Evolutionary conservation across 192 early-diverging fungal species (phyloP).

Genomic region (Spizellomyces punctatus): DNA sequence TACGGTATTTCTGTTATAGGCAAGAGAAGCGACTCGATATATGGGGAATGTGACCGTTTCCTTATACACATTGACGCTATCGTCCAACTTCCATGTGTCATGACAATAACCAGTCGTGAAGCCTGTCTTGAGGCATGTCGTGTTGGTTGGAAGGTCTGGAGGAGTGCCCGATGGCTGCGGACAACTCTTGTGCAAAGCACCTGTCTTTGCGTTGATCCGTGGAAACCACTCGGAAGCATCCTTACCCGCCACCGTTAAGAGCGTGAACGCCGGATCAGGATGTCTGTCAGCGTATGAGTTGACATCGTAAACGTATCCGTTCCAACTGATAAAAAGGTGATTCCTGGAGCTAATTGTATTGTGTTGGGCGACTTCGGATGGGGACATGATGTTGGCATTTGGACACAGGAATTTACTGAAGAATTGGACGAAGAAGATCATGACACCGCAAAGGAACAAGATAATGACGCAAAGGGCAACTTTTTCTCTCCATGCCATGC

Average conservation of each 20-base stretch:
- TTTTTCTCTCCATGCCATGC: conserved; percentile 97
- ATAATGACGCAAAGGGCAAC: conserved; percentile 88
- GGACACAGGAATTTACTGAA: conserved; percentile 60
- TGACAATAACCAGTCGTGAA: conserved; percentile 41
- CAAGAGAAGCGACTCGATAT: conserved; percentile 39
- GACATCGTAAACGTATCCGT: conserved; percentile 54
- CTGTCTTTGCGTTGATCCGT: conserved; percentile 25
- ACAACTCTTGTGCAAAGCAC: conserved; percentile 5
- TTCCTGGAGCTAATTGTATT: conserved; percentile 5
- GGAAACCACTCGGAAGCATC: conserved; percentile 46
- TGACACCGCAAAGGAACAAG: conserved; percentile 71
- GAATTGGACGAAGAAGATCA: conserved; percentile 76
- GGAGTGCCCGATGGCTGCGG: not conserved
- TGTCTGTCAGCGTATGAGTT: conserved; percentile 32
- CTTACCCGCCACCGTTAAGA: conserved; percentile 34
- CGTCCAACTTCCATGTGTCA: conserved; percentile 27
- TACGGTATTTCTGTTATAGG: conserved; percentile 54
- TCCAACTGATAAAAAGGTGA: conserved; percentile 38
- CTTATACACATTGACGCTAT: conserved; percentile 34
- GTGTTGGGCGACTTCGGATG: conserved; percentile 34
- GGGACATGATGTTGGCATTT: conserved; percentile 29
- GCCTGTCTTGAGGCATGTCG: not conserved
- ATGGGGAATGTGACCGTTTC: conserved; percentile 24
- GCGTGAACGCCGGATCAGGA: conserved; percentile 34
- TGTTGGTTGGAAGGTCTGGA: not conserved